A percentile compares a stretch with the other conserved stretches of the same genome.
Evolutionary conservation across 352 stramenopile species (phyloP).

Genomic region (Phytophthora cactorum): DNA sequence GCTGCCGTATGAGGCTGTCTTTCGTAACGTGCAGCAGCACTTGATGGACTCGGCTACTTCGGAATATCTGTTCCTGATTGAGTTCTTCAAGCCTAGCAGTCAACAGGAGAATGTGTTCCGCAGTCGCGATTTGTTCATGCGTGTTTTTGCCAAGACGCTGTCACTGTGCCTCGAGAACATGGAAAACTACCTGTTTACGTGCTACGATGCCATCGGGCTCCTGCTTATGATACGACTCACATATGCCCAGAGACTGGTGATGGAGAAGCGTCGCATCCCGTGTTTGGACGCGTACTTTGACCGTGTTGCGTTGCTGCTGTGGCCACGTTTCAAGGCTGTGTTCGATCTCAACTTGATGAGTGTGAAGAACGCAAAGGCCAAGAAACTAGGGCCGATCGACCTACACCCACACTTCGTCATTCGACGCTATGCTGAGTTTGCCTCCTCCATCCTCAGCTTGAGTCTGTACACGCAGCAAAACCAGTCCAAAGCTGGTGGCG

Average conservation of each 20-base stretch:
- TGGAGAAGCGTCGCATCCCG: constrained; percentile 88
- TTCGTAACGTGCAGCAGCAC: constrained; percentile 96
- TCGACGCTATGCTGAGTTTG: constrained; percentile 97
- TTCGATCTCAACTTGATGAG: constrained; percentile 97
- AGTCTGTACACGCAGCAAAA: constrained; percentile 71
- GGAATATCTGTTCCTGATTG: constrained; percentile 97
- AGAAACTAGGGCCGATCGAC: constrained; percentile 93
- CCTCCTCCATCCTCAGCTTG: constrained; percentile 95
- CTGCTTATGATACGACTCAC: constrained; percentile 99
- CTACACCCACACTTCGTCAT: constrained; percentile 98
- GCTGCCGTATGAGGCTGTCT: constrained; percentile 97
- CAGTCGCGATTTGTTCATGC: constrained; percentile 93
- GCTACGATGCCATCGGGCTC: constrained; percentile 96
- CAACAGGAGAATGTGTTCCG: constrained; percentile 69
- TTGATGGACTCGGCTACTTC: constrained; percentile 98
- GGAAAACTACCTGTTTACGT: constrained; percentile 98
- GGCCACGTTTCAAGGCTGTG: constrained; percentile 97
- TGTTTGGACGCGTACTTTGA: constrained; percentile 98
- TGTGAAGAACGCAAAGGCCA: constrained; percentile 86
- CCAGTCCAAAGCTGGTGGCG: constrained; percentile 24
- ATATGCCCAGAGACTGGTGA: constrained; percentile 82
- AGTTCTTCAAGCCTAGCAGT: constrained; percentile 91
- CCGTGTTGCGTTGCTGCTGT: constrained; percentile 94
- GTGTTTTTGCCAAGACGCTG: constrained; percentile 97
- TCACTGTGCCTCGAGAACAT: constrained; percentile 96